A percentile compares a stretch with the other conserved stretches of the same genome.
These are phyloP conservation scores for Leccinellum albellum DNA, from an alignment of 768 basidiomycete species.

Conservation along the genomic window DNA sequence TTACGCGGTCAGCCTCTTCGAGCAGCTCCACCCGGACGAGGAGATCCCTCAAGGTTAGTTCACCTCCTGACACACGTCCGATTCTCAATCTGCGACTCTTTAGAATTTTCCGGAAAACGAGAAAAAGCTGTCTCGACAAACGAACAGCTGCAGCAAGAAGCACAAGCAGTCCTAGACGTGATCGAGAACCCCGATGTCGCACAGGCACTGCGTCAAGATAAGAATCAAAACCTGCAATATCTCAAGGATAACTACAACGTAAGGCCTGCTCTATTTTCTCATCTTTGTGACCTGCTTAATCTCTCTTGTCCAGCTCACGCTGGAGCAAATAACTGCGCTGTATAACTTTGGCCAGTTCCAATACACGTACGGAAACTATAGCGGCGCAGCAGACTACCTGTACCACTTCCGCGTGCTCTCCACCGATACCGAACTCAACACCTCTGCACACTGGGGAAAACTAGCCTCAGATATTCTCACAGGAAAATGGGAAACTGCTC, in stretches of 20 bases:
- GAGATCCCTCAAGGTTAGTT: conserved; percentile 63
- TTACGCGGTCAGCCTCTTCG: conserved; percentile 78
- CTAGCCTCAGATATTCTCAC: conserved; percentile 94
- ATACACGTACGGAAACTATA: conserved; percentile 98
- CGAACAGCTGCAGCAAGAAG: conserved; percentile 82
- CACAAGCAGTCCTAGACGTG: conserved; percentile 89
- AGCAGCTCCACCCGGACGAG: conserved; percentile 72
- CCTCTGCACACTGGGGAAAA: conserved; percentile 98
- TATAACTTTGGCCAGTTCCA: conserved; percentile 99
- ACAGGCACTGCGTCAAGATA: conserved; percentile 90
- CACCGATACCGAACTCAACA: conserved; percentile 87
- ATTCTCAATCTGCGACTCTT: not conserved
- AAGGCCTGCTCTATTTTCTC: conserved; percentile 25
- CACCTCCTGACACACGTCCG: not conserved
- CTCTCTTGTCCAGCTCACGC: conserved; percentile 64
- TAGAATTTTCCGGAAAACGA: conserved; percentile 84
- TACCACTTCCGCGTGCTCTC: conserved; percentile 99
- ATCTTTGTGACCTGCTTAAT: conserved; percentile 3
- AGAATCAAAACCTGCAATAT: conserved; percentile 92
- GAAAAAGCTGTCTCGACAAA: conserved; percentile 80
- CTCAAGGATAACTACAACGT: conserved; percentile 91
- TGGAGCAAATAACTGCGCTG: conserved; percentile 91
- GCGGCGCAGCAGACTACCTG: conserved; percentile 93
- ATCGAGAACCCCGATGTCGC: conserved; percentile 97
- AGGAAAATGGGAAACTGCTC: conserved; percentile 92